Evolutionary conservation across 1,139 yeast species (phyloP).

Genomic region (Lodderomyces margitis): DNA sequence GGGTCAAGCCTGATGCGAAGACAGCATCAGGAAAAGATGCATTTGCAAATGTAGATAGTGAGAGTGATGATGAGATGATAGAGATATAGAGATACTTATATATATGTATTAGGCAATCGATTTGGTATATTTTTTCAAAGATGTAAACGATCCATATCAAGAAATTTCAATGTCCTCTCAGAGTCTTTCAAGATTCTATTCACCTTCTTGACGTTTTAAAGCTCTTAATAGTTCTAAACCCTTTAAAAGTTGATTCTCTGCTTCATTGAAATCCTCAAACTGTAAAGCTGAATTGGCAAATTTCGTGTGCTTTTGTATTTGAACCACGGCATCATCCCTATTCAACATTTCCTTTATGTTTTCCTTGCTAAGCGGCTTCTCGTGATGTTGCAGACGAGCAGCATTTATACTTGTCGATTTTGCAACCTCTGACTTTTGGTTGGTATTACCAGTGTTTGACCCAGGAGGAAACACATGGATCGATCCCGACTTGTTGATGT

Average conservation of each 20-base stretch:
- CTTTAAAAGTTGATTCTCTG: slow-evolving; percentile 64
- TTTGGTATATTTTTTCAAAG: too few relatives aligned
- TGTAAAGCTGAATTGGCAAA: slow-evolving; percentile 92
- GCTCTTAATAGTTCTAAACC: slow-evolving; percentile 48
- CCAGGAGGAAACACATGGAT: slow-evolving; percentile 37
- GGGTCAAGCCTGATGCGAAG: slow-evolving; percentile 16
- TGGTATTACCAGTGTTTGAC: slow-evolving; percentile 10
- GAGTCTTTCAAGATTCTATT: too few relatives aligned
- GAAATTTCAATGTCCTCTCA: too few relatives aligned
- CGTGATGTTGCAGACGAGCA: slow-evolving; percentile 10
- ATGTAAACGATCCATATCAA: too few relatives aligned
- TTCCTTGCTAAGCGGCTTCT: slow-evolving; percentile 34
- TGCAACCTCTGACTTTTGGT: too few relatives aligned
- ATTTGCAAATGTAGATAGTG: slow-evolving; percentile 1
- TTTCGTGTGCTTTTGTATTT: slow-evolving; percentile 82
- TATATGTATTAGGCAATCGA: too few relatives aligned
- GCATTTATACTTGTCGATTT: slow-evolving; percentile 6
- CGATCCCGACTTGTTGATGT: slow-evolving; percentile 39
- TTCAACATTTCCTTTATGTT: slow-evolving; percentile 52
- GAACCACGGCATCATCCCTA: slow-evolving; percentile 58
- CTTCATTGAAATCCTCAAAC: slow-evolving; percentile 84
- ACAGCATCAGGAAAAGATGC: slow-evolving; percentile 8
- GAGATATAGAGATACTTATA: slow-evolving; percentile 4
- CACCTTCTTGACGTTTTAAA: slow-evolving; percentile 15
- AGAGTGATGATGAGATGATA: slow-evolving; percentile 5